Evolutionary conservation across 805 yeast genomes (phyloP).

Genomic region (Candida arabinofermentans): DNA sequence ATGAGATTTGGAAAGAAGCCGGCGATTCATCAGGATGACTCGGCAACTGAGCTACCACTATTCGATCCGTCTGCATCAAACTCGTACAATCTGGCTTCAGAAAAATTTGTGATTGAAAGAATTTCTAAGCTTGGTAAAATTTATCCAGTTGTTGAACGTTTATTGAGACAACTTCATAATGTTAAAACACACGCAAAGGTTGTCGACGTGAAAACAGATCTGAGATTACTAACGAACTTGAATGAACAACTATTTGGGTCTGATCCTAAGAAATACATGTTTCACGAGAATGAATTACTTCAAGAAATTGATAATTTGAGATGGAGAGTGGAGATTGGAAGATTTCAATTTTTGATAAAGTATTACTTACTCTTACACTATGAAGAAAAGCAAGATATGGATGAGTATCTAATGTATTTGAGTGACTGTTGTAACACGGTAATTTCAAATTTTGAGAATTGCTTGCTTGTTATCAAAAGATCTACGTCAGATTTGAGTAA

Average conservation of each 20-base stretch:
- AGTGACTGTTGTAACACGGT: not conserved
- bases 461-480: conserved; percentile 4
- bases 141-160: conserved; percentile 12
- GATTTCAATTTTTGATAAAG: conserved; percentile 13
- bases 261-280: not conserved
- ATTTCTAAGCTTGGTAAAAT: conserved; percentile 16
- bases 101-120: conserved; percentile 16
- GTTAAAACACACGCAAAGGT: conserved; percentile 19
- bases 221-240: conserved; percentile 9
- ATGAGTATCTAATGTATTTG: conserved; percentile 4
- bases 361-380: conserved; percentile 18
- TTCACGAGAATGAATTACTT: not conserved
- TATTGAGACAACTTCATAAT: conserved; percentile 22
- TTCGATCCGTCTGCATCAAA: conserved; percentile 14
- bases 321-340: conserved; percentile 4
- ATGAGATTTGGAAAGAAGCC: conserved; percentile 22
- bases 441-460: conserved; percentile 5
- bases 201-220: conserved; percentile 17
- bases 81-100: conserved; percentile 14
- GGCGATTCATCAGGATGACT: conserved; percentile 13
- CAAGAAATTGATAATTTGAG: conserved; percentile 1
- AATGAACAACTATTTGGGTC: conserved; percentile 2
- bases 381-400: conserved; percentile 8
- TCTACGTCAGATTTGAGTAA: conserved; percentile 5
- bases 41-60: conserved; percentile 12